These are phyloP conservation scores for Plasmodium chabaudi DNA, from an alignment of 169 alveolate genomes.

Conservation along the genomic window DNA sequence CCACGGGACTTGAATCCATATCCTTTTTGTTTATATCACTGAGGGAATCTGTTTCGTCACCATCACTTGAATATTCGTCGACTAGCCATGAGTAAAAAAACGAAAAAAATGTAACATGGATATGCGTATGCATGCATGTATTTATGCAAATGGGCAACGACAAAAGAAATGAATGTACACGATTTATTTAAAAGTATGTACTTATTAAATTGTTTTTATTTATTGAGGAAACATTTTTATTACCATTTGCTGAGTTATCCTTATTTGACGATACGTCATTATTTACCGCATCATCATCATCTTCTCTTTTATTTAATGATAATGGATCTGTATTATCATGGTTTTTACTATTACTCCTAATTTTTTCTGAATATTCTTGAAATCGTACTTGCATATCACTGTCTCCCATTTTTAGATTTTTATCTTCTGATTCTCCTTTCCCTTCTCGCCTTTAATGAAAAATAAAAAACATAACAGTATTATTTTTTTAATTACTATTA, in stretches of 20 bases:
- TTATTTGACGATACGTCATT: background rate
- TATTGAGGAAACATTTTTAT: background rate
- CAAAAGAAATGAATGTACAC: background rate
- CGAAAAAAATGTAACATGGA: background rate
- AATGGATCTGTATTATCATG: background rate
- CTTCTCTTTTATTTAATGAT: conserved; percentile 50
- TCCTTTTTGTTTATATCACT: conserved; percentile 51
- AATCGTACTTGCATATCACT: conserved; percentile 36
- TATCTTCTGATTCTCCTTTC: conserved; percentile 36
- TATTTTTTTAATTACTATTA: background rate
- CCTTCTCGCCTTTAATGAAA: conserved; percentile 69
- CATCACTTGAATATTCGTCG: conserved; percentile 58
- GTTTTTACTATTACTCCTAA: conserved; percentile 31
- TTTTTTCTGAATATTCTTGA: conserved; percentile 21
- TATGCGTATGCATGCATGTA: background rate
- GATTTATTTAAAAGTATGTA: conserved; percentile 6
- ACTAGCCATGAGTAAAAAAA: conserved; percentile 4
- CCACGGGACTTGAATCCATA: conserved; percentile 21
- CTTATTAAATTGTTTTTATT: conserved; percentile 31
- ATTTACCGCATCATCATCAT: background rate
- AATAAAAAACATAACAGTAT: background rate
- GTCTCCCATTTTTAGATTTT: conserved; percentile 23
- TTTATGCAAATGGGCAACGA: background rate
- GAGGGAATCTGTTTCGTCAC: conserved; percentile 50
- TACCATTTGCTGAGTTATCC: background rate